phyloP scores from a whole-genome alignment of 2,329 filamentous ascomycete species.

The Pezicula neosporulosa region DNA sequence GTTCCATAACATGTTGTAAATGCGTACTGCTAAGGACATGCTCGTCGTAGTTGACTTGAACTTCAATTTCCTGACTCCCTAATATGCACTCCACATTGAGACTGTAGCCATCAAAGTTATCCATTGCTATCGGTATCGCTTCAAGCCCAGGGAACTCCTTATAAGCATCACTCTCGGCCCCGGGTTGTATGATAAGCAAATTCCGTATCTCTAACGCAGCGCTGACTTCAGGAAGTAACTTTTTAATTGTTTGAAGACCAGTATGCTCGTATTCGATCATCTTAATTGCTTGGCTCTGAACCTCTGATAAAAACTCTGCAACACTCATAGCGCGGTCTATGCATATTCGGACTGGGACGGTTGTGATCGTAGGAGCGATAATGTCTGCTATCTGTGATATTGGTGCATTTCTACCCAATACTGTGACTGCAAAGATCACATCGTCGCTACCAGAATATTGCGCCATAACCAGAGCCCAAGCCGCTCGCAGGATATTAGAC shows the following conservation, averaged over 20 bases:
- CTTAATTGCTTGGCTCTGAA: slow-evolving; percentile 41
- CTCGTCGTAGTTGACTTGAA: slow-evolving; percentile 3
- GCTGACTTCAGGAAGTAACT: slow-evolving; percentile 28
- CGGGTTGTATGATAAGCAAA: slow-evolving; percentile 32
- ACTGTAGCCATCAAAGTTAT: background rate
- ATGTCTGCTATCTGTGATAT: slow-evolving; percentile 32
- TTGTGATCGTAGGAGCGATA: slow-evolving; percentile 32
- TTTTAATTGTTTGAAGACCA: slow-evolving; percentile 12
- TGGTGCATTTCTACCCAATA: slow-evolving; percentile 36
- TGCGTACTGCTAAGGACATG: background rate
- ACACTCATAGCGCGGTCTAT: slow-evolving; percentile 28
- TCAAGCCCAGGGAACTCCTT: slow-evolving; percentile 2
- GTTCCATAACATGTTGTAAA: background rate
- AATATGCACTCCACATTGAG: background rate
- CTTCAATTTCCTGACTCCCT: background rate
- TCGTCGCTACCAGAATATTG: slow-evolving; percentile 3
- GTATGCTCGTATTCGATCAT: slow-evolving; percentile 42
- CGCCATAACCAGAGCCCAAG: slow-evolving; percentile 4
- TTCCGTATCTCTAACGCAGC: slow-evolving; percentile 37
- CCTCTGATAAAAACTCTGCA: slow-evolving; percentile 36
- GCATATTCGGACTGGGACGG: slow-evolving; percentile 36
- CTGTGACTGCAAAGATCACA: slow-evolving; percentile 34
- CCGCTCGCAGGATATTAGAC: slow-evolving; percentile 1
- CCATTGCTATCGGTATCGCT: background rate
- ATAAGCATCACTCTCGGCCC: background rate